Evolutionary conservation across 306 rosid genomes (phyloP).

Genomic region (Myrica gale): DNA sequence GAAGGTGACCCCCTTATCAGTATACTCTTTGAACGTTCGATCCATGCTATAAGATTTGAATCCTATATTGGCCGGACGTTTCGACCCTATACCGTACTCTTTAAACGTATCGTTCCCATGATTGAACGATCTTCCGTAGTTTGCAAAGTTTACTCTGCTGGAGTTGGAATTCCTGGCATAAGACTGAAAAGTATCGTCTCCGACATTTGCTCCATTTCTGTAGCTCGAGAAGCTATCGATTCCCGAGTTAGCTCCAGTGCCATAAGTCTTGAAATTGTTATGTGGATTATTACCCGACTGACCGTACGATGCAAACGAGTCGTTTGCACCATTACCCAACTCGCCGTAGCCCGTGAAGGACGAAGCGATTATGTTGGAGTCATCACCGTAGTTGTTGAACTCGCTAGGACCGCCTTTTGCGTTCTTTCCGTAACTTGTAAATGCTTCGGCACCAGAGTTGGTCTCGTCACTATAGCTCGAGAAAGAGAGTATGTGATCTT

Average conservation of each 20-base stretch:
- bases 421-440: constrained; percentile 61
- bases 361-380: constrained; percentile 61
- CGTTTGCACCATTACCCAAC: constrained; percentile 46
- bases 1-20: constrained; percentile 52
- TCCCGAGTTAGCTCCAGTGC: constrained; percentile 47
- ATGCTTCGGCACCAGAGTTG: constrained; percentile 65
- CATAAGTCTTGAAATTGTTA: constrained; percentile 54
- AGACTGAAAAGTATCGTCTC: constrained; percentile 56
- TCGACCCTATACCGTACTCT: constrained; percentile 63
- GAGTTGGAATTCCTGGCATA: constrained; percentile 58
- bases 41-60: constrained; percentile 65
- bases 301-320: constrained; percentile 65
- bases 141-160: constrained; percentile 50
- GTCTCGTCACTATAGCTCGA: constrained; percentile 67
- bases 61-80: constrained; percentile 43
- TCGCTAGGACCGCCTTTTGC: constrained; percentile 52
- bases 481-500: constrained; percentile 61
- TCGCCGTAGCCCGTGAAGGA: constrained; percentile 66
- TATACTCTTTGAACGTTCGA: constrained; percentile 59
- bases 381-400: constrained; percentile 57
- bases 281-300: constrained; percentile 67
- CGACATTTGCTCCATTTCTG: constrained; percentile 73
- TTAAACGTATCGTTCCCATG: constrained; percentile 79
- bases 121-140: constrained; percentile 79
- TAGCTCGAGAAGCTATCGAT: constrained; percentile 52